Base-by-base conservation (phyloP, 2,329 filamentous ascomycete species). In the Exophiala sp. region DNA sequence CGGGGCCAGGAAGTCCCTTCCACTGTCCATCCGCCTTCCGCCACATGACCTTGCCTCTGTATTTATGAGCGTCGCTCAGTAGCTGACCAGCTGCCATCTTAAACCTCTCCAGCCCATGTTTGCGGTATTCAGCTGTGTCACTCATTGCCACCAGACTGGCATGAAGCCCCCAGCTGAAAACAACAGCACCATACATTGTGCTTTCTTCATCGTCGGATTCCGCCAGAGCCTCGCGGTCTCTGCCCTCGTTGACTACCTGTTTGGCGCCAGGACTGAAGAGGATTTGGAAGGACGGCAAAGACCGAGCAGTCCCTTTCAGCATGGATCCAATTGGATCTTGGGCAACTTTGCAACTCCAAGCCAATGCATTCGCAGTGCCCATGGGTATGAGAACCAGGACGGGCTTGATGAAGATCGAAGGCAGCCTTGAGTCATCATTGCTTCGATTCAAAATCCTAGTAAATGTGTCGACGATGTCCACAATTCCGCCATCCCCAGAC, bases 131-230 rank as follows among this genome's bases (percentile, higher is more conserved):
- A 0, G 79, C 73, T 0, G 90, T 94, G 66, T 97, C 91, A 66
- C 86, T 93, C 70, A 96, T 89, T 60, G 87, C 89, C 18, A 97
- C 88, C 2, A 97, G 76, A 35, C 84, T 82, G 23, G 90, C 87
- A 63, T 97, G 91, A 62, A 97, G 81, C 16, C 86, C 91, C 78
- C 94, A 95, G 66, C 86, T 93, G 38, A 83, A 84, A 1, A 97
- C 90, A 18, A 96, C 88, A 19, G 85, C 85, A 21, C 88, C 90
- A 61, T 85, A 78, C 2, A 77, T 61, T 18, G 49, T 38, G 10
- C 24, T 41, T 13, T 52, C 50, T 13, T 52, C 34, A 14, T 51
- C 54, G 10, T 54, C 50, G 7, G 30, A 40, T 11, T 48, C 46
- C 9, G 43, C 29, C 22, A 57, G 11, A 24, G 56, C 53, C 22